These are phyloP conservation scores for Thuidium tamariscinum DNA, from an alignment of 225 moss, liverwort and hornwort genomes.

Conservation along the genomic window DNA sequence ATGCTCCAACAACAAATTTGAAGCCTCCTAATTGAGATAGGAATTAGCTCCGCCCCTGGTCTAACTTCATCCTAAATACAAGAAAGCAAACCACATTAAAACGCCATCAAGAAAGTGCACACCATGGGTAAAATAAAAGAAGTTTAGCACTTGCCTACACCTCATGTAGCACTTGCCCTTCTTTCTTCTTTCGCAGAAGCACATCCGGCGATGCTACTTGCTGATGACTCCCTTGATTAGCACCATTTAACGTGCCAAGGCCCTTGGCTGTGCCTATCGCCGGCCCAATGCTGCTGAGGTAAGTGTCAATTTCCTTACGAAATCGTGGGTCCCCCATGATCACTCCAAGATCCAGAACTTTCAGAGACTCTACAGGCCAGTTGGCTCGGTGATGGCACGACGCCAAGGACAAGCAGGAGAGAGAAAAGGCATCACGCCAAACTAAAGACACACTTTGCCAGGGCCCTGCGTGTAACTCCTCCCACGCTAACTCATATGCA, in stretches of 20 bases:
- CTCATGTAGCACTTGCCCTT: conserved; percentile 7
- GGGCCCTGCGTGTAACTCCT: conserved; percentile 81
- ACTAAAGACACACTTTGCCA: conserved; percentile 67
- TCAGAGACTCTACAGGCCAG: conserved; percentile 41
- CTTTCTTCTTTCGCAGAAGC: conserved; percentile 8
- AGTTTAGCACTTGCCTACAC: conserved; percentile 4
- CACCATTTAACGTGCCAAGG: neutral
- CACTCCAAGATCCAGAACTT: conserved; percentile 76
- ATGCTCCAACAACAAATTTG: neutral
- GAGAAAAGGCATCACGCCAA: conserved; percentile 93
- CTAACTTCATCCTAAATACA: neutral
- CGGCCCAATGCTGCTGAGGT: conserved; percentile 18
- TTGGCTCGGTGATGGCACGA: conserved; percentile 37
- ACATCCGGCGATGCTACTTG: conserved; percentile 1
- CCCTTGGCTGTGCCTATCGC: neutral
- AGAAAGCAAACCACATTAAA: neutral
- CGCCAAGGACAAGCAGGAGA: conserved; percentile 65
- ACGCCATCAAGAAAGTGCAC: neutral
- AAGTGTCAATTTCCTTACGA: conserved; percentile 48
- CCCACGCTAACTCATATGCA: conserved; percentile 95
- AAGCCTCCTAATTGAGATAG: neutral
- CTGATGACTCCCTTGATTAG: neutral
- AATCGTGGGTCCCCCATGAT: conserved; percentile 78
- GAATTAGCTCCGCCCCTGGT: neutral
- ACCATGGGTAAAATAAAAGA: neutral